phyloP scores from a whole-genome alignment of 1,139 yeast species.

The Debaryomyces coudertii region DNA sequence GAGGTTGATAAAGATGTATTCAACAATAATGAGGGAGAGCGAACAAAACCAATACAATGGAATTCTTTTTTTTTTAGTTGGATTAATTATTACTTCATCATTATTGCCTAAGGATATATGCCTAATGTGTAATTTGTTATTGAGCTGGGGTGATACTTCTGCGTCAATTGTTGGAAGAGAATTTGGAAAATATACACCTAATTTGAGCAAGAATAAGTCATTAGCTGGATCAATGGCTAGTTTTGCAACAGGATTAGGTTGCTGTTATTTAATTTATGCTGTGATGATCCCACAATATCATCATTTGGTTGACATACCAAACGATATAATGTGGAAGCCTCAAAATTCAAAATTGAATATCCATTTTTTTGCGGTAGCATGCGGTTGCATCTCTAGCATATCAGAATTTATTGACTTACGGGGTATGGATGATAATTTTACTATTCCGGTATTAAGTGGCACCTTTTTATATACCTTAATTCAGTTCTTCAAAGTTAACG shows the following conservation, averaged over 20 bases:
- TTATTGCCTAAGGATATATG: conserved; percentile 80
- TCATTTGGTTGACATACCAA: conserved; percentile 50
- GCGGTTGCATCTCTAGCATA: conserved; percentile 84
- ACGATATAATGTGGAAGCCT: conserved; percentile 67
- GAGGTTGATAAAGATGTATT: conserved; percentile 64
- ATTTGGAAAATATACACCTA: conserved; percentile 83
- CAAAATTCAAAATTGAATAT: conserved; percentile 60
- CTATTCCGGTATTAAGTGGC: conserved; percentile 87
- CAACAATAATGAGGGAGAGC: conserved; percentile 80
- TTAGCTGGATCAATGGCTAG: conserved; percentile 92
- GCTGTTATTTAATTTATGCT: conserved; percentile 71
- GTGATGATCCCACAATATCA: conserved; percentile 63
- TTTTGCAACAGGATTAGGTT: conserved; percentile 66
- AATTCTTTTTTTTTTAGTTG: conserved; percentile 80
- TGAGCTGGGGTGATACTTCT: conserved; percentile 98
- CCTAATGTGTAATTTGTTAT: conserved; percentile 70
- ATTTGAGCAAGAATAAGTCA: conserved; percentile 71
- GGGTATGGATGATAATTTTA: conserved; percentile 85
- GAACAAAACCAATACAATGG: conserved; percentile 79
- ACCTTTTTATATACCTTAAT: conserved; percentile 58
- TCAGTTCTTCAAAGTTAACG: conserved; percentile 17
- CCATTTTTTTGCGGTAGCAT: conserved; percentile 54
- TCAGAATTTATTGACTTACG: conserved; percentile 80
- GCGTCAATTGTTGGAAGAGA: conserved; percentile 91
- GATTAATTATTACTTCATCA: conserved; percentile 70